Evolutionary conservation across 257 asterid genomes (phyloP).

Genomic region (Solanum tacnaense): DNA sequence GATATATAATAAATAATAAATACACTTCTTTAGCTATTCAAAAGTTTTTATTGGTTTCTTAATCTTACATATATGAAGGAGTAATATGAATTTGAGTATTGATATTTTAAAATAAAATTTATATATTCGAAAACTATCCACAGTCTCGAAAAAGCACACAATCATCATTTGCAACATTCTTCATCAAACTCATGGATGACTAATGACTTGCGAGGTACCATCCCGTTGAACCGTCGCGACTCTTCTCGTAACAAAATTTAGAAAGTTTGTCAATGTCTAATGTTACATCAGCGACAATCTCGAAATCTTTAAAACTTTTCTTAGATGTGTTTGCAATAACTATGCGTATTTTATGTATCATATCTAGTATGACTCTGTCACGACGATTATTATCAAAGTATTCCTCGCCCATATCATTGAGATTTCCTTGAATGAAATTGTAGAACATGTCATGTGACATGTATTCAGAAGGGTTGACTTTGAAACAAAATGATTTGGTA

Average conservation of each 20-base stretch:
- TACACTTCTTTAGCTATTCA: neutral
- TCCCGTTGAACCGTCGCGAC: neutral
- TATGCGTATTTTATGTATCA: accelerated
- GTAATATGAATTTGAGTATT: too few species aligned
- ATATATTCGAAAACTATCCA: too few species aligned
- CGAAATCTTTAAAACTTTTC: neutral
- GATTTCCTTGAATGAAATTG: neutral
- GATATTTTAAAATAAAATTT: too few species aligned
- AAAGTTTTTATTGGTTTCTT: neutral
- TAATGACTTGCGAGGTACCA: neutral
- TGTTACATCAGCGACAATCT: neutral
- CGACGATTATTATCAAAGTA: neutral
- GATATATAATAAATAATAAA: too few species aligned
- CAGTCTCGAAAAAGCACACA: neutral
- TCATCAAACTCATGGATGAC: too few species aligned
- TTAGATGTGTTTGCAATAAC: neutral
- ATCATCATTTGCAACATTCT: too few species aligned
- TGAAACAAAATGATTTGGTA: neutral
- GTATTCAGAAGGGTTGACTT: neutral
- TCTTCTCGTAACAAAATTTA: neutral
- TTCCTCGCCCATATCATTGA: neutral
- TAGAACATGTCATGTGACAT: neutral
- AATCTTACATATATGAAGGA: too few species aligned
- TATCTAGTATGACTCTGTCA: neutral
- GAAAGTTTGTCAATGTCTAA: neutral